phyloP scores from a whole-genome alignment of 2,329 filamentous ascomycete genomes.

The Venturia pyrina region DNA sequence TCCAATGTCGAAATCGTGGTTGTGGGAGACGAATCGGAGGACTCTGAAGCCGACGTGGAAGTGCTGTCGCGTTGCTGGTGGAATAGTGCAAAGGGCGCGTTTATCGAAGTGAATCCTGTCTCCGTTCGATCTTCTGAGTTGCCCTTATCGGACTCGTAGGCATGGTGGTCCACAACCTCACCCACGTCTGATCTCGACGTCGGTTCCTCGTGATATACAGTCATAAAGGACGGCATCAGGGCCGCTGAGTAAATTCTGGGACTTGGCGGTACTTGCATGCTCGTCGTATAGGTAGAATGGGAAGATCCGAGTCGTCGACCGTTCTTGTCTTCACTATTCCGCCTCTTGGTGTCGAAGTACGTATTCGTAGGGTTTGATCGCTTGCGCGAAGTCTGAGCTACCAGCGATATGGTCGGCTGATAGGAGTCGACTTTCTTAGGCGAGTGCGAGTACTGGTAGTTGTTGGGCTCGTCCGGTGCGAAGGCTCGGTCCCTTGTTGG shows the following conservation, averaged over 20 bases:
- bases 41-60: constrained; percentile 71
- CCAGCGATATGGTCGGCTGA: constrained; percentile 6
- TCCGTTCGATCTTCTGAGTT: constrained; percentile 22
- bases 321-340: constrained; percentile 13
- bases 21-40: constrained; percentile 88
- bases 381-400: constrained; percentile 7
- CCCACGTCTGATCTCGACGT: constrained; percentile 20
- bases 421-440: constrained; percentile 17
- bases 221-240: constrained; percentile 64
- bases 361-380: background rate
- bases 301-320: constrained; percentile 16
- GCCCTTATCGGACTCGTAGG: constrained; percentile 17
- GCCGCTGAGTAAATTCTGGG: constrained; percentile 22
- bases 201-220: constrained; percentile 57
- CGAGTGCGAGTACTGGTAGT: constrained; percentile 25
- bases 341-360: background rate
- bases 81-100: constrained; percentile 29
- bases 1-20: constrained; percentile 89
- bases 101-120: constrained; percentile 25
- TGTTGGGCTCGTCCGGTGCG: constrained; percentile 21
- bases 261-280: constrained; percentile 28
- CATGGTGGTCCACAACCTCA: constrained; percentile 4
- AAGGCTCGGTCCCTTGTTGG: constrained; percentile 26
- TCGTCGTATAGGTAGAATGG: constrained; percentile 12
- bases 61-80: constrained; percentile 68